phyloP scores from a whole-genome alignment of 495 filamentous ascomycete species.

The Penicillium parvum region DNA sequence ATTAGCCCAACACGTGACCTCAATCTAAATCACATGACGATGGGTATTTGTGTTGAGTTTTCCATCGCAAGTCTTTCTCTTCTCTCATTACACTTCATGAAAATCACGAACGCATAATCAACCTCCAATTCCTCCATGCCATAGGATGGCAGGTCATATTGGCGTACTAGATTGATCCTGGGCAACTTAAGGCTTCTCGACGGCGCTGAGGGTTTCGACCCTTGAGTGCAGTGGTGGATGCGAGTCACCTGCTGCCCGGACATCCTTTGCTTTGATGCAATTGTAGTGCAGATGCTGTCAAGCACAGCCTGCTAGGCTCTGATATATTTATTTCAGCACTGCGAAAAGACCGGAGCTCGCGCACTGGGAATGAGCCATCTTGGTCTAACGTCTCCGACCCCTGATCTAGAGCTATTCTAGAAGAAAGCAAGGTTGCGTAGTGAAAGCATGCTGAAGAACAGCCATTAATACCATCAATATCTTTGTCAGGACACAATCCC shows the following conservation, averaged over 20 bases:
- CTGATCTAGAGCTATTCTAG: constrained; percentile 1
- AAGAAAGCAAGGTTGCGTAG: constrained; percentile 2
- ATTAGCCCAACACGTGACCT: constrained; percentile 19
- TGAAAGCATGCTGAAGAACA: neutral
- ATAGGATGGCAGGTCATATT: constrained; percentile 54
- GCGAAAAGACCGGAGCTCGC: no score
- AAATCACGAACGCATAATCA: constrained; percentile 51
- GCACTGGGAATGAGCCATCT: no score
- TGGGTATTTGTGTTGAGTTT: constrained; percentile 21
- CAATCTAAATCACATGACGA: neutral
- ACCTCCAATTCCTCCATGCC: constrained; percentile 42
- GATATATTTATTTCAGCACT: neutral
- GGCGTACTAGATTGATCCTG: constrained; percentile 46
- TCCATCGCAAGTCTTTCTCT: constrained; percentile 14
- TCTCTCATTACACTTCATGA: constrained; percentile 41
- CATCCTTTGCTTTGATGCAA: constrained; percentile 18
- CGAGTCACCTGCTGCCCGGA: constrained; percentile 40
- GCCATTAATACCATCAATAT: no score
- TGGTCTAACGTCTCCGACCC: no score
- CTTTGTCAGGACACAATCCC: no score
- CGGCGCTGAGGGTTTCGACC: constrained; percentile 24
- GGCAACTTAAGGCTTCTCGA: constrained; percentile 32
- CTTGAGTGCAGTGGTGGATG: constrained; percentile 35
- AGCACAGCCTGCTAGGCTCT: neutral
- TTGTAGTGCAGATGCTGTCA: neutral